Evolutionary conservation across 768 basidiomycete species (phyloP).

Genomic region (Serendipita sp.): DNA sequence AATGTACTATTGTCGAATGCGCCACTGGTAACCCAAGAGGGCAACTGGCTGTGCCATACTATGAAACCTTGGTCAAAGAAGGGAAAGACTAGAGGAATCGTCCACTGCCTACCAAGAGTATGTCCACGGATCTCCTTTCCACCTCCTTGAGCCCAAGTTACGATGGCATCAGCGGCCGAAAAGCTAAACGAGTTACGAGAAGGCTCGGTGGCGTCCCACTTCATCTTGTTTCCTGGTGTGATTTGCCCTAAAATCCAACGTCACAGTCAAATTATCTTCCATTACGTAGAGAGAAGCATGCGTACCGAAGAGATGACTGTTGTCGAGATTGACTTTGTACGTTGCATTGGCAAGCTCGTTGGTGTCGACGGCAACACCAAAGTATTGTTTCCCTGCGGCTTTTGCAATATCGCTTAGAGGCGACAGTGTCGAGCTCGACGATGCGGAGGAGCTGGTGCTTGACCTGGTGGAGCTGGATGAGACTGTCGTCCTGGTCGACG

Average conservation of each 20-base stretch:
- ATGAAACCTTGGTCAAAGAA: not conserved
- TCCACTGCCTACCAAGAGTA: not conserved
- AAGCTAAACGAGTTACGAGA: constrained; percentile 32
- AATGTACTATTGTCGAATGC: constrained; percentile 11
- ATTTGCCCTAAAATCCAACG: constrained; percentile 18
- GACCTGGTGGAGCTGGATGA: not conserved
- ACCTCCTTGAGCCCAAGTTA: constrained; percentile 26
- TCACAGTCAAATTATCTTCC: not conserved
- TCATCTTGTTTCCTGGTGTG: constrained; percentile 38
- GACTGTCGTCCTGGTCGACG: not conserved
- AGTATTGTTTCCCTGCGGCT: constrained; percentile 19
- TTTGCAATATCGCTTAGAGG: not conserved
- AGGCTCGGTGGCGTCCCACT: constrained; percentile 41
- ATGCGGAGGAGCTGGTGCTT: not conserved
- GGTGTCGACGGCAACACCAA: constrained; percentile 36
- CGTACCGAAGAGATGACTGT: constrained; percentile 24
- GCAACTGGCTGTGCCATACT: constrained; percentile 41
- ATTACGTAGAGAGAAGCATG: not conserved
- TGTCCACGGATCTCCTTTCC: constrained; percentile 32
- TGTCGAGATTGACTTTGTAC: constrained; percentile 26
- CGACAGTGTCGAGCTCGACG: not conserved
- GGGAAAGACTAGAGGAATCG: not conserved
- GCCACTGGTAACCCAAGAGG: constrained; percentile 23
- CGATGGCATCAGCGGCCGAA: constrained; percentile 28
- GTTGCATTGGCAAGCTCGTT: constrained; percentile 28